Conservation (phyloP, 1,284 basidiomycete species). For the Puccinia triticina region DNA sequence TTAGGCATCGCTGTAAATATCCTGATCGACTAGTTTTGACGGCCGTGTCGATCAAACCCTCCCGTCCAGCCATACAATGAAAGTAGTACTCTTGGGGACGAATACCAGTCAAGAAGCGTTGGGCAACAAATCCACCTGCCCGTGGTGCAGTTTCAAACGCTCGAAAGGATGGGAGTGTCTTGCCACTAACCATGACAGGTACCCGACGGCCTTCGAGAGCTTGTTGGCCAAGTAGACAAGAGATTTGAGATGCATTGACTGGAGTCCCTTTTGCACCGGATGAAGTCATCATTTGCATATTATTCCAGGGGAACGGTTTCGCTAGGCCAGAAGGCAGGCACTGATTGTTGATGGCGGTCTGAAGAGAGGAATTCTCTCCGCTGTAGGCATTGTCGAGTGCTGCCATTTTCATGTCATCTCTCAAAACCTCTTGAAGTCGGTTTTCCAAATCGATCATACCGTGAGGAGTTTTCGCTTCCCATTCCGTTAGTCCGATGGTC, state of each 20-base stretch:
- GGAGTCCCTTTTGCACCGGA: slow-evolving; percentile 98
- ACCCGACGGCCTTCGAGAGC: slow-evolving; percentile 97
- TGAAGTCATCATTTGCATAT: slow-evolving; percentile 99
- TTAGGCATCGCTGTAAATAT: slow-evolving; percentile 95
- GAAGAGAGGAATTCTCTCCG: slow-evolving; percentile 82
- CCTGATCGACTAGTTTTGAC: slow-evolving; percentile 99
- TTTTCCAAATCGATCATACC: slow-evolving; percentile 64
- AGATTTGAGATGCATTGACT: slow-evolving; percentile 97
- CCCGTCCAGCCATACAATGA: slow-evolving; percentile 99
- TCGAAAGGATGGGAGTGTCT: slow-evolving; percentile 96
- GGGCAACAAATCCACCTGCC: slow-evolving; percentile 99
- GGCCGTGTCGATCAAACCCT: slow-evolving; percentile 98
- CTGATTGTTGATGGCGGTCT: slow-evolving; percentile 71
- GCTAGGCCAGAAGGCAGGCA: slow-evolving; percentile 85
- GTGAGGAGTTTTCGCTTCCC: slow-evolving; percentile 67
- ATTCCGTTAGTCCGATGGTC: slow-evolving; percentile 75
- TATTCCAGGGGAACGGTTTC: slow-evolving; percentile 93
- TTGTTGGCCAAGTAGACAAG: slow-evolving; percentile 93
- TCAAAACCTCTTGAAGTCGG: slow-evolving; percentile 85
- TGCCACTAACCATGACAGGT: slow-evolving; percentile 98
- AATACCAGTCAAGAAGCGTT: slow-evolving; percentile 97
- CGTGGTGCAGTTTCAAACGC: slow-evolving; percentile 95
- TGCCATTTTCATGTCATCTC: slow-evolving; percentile 96
- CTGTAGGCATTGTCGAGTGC: slow-evolving; percentile 91
- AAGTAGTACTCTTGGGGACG: slow-evolving; percentile 99